Percentiles rank a stretch among this genome's conserved stretches.
Conservation (phyloP, 345 rosid genomes). For the Eucalyptus lansdowneana region DNA sequence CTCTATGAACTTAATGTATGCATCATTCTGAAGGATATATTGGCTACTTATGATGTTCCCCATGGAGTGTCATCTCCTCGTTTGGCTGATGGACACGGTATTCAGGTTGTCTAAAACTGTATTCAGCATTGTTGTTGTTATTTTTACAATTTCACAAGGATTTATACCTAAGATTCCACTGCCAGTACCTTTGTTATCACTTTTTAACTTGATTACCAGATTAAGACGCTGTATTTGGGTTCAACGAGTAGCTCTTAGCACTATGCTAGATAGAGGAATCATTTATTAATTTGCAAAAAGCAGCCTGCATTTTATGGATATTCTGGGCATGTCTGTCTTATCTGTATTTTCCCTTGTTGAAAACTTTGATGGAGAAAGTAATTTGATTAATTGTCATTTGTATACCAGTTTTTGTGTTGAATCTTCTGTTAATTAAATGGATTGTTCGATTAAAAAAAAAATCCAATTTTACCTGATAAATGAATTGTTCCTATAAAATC, state of each 20-base stretch:
- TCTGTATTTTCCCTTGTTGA: neutral
- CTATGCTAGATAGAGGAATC: neutral
- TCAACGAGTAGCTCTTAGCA: neutral
- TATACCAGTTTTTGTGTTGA: neutral
- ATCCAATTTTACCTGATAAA: neutral
- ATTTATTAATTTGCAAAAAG: neutral
- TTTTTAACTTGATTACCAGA: neutral
- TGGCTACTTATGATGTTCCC: conserved; percentile 52
- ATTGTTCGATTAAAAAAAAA: neutral
- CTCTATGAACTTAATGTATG: conserved; percentile 77
- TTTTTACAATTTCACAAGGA: neutral
- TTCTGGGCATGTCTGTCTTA: neutral
- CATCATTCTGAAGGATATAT: conserved; percentile 58
- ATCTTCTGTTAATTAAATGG: neutral
- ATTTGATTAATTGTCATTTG: neutral
- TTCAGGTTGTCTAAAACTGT: conserved; percentile 31
- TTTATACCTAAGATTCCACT: neutral
- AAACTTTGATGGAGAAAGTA: neutral
- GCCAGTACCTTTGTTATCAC: neutral
- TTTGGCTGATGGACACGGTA: conserved; percentile 45
- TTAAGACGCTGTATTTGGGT: neutral
- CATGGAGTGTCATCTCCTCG: conserved; percentile 59
- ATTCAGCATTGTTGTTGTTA: neutral
- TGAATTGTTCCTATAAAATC: neutral
- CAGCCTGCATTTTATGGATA: neutral